These are phyloP conservation scores for Anisodus tanguticus DNA, from an alignment of 257 asterid species.

Conservation along the genomic window DNA sequence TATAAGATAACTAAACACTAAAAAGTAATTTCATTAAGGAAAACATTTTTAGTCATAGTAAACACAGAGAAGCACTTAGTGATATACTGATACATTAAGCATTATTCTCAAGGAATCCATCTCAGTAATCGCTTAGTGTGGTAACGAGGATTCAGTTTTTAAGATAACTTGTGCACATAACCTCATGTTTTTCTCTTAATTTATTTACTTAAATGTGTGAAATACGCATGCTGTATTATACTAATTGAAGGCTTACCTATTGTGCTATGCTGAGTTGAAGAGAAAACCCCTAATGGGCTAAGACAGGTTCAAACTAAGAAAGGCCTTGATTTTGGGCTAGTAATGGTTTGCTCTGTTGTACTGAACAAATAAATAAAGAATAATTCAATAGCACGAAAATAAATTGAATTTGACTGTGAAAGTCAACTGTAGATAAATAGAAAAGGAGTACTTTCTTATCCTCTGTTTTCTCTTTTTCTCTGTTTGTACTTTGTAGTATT, in stretches of 20 bases:
- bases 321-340: conserved; percentile 22
- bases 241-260: background rate
- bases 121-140: too few relatives aligned
- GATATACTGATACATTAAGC: too few relatives aligned
- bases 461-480: background rate
- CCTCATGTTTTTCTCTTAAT: too few relatives aligned
- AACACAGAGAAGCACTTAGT: too few relatives aligned
- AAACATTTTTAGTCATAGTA: too few relatives aligned
- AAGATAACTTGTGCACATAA: too few relatives aligned
- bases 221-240: too few relatives aligned
- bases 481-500: background rate
- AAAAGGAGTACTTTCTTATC: background rate
- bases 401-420: background rate
- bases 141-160: too few relatives aligned
- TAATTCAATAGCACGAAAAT: background rate
- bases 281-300: background rate
- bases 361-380: background rate
- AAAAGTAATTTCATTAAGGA: too few relatives aligned
- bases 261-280: background rate
- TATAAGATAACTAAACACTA: too few relatives aligned
- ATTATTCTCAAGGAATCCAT: too few relatives aligned
- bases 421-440: background rate
- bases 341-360: background rate
- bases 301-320: background rate
- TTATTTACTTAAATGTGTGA: too few relatives aligned